These are phyloP conservation scores for Trichoderma koningiopsis DNA, from an alignment of 2,329 filamentous ascomycete species.

Conservation along the genomic window DNA sequence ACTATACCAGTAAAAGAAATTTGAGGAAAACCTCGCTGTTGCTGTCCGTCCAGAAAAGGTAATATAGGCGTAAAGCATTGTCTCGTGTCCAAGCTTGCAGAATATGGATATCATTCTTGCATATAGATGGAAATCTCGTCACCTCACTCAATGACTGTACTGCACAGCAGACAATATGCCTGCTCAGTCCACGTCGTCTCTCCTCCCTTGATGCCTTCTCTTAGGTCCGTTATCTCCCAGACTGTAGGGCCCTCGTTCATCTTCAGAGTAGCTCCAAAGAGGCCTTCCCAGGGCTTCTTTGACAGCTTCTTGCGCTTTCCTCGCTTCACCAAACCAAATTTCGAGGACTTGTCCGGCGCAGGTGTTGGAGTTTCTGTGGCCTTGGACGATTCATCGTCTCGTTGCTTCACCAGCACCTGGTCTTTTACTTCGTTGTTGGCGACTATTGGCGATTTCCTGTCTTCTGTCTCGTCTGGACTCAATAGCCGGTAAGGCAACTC, in stretches of 20 bases:
- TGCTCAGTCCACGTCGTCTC: constrained; percentile 57
- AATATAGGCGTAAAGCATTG: not conserved
- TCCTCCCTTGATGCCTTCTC: constrained; percentile 50
- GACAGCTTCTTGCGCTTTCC: constrained; percentile 44
- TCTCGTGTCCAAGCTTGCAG: not conserved
- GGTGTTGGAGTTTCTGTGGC: constrained; percentile 39
- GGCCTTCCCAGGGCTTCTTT: constrained; percentile 52
- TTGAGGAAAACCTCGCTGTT: not conserved
- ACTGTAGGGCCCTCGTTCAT: constrained; percentile 51
- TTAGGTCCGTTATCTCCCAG: constrained; percentile 56
- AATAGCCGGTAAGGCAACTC: not conserved
- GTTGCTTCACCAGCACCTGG: constrained; percentile 43
- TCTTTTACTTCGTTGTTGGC: constrained; percentile 51
- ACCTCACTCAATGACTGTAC: constrained; percentile 47
- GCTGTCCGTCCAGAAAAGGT: not conserved
- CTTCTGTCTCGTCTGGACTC: constrained; percentile 47
- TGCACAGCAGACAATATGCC: constrained; percentile 53
- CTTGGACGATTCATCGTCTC: constrained; percentile 36
- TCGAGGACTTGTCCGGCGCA: constrained; percentile 35
- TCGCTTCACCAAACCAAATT: constrained; percentile 34
- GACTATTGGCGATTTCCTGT: constrained; percentile 55
- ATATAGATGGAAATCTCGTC: not conserved
- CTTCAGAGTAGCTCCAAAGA: constrained; percentile 54
- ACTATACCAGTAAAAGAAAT: not conserved
- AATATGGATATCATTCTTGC: not conserved